Evolutionary conservation across 495 filamentous ascomycete species (phyloP), one percentile per base, ranked within the genome.

Genomic region (Pseudotulostoma volvatum): DNA sequence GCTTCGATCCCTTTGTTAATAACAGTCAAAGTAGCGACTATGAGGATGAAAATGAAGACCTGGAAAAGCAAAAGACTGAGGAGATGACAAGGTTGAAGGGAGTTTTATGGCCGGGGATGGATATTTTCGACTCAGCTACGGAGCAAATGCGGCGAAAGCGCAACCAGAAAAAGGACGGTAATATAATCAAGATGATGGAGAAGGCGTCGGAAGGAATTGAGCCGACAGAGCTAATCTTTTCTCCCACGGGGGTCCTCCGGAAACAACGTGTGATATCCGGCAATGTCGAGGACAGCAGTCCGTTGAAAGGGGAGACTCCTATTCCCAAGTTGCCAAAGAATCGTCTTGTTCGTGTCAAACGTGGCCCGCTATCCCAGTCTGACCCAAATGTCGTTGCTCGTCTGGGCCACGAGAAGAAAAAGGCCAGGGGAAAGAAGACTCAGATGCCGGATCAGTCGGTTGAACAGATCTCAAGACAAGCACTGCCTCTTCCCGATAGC

Each of bases 81-180:
- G 66, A 64, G 19, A 59, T 64, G 16, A 38, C 52, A 33, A 51
- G 56, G 36, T 61, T 94, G 42, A 93, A 93, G 54, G 86, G 86
- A 0, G 56, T 81, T 5, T 52, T 71, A 34, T 92, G 74, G 67
- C 81, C 81, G 3, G 86, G 86, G 7, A 94, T 94, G 86, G 74
- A 77, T 38, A 57, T 88, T 14, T 93, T 92, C 48, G 86, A 94
- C 51, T 79, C 84, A 8, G 86, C 86, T 5, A 83, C 74, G 1
- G 65, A 74, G 38, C 71, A 79, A 34, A 79, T 80, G 64, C 77
- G 77, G 49, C 73, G 80, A 28, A 82, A 73, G 58, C 73, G 86
- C 31, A 93, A 93, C 50, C 86, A 94, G 55, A 80, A 80, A 44
- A 94, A 94, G 49, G 77, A 82, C 39, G 66, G 62, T 9, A 77